Evolutionary conservation across 352 stramenopile genomes (phyloP), one percentile per base, ranked within the genome.

Genomic region (Phytophthora meadii): DNA sequence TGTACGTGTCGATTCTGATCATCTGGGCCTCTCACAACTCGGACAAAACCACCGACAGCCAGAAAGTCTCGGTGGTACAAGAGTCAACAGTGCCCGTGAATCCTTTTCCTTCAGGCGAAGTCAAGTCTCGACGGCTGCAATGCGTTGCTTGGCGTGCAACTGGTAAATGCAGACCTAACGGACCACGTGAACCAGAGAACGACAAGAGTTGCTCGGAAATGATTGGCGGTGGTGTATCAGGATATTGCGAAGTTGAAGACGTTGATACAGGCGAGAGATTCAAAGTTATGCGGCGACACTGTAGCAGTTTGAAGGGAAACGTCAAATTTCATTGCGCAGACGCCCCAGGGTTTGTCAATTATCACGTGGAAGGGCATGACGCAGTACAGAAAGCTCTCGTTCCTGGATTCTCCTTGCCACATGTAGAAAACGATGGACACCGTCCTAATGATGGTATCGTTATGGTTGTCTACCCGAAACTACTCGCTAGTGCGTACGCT

Each of bases 401-500:
- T 17, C 46, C 65, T 42, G 59, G 52, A 7, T 73, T 61, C 41
- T 54, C 54, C 4, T 10, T 73, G 22, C 59, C 58, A 0, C 62
- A 73, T 42, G 54, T 65, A 9, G 48, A 9, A 28, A 34, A 58
- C 1, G 54, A 39, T 0, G 19, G 11, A 2, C 17, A 34, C 40
- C 2, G 22, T 10, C 25, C 51, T 1, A 52, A 47, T 0, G 63
- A 72, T 17, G 77, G 75, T 0, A 83, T 88, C 51, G 55, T 82
- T 41, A 84, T 87, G 59, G 70, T 83, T 12, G 65, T 84, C 7
- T 82, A 85, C 49, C 78, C 74, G 4, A 82, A 85, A 41, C 51
- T 82, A 14, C 56, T 87, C 5, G 62, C 68, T 19, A 74, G 70
- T 37, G 65, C 66, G 7, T 77, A 88, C 59, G 71, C 71, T 3